Conservation (phyloP, 257 asterid species). For the Orobanche coerulescens region DNA sequence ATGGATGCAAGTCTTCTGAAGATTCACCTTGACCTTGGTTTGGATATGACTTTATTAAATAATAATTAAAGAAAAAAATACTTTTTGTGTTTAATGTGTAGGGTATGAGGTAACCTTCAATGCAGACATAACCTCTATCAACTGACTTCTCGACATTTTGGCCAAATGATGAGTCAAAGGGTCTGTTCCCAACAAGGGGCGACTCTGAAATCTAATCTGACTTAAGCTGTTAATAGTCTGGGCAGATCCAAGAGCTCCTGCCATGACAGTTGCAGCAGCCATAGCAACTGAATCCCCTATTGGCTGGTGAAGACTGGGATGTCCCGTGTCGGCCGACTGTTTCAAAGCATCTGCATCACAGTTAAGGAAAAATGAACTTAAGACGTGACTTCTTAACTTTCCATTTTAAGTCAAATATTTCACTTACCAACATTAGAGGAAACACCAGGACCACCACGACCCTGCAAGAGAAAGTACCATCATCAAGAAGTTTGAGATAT, state of each 20-base stretch:
- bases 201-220: conserved; percentile 42
- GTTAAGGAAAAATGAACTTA: neutral
- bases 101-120: conserved; percentile 46
- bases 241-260: conserved; percentile 76
- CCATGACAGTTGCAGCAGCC: conserved; percentile 85
- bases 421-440: conserved; percentile 53
- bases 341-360: conserved; percentile 47
- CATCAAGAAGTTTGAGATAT: conserved; percentile 8
- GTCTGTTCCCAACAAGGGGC: conserved; percentile 49
- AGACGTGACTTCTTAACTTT: conserved; percentile 9
- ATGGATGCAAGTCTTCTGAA: no score
- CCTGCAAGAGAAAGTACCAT: conserved; percentile 48
- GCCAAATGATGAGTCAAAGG: conserved; percentile 77
- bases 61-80: neutral
- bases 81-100: neutral
- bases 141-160: conserved; percentile 74
- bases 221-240: conserved; percentile 39
- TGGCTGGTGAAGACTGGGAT: conserved; percentile 58
- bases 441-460: conserved; percentile 83
- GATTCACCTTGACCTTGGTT: neutral
- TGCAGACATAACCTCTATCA: conserved; percentile 59
- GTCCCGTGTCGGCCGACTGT: conserved; percentile 46
- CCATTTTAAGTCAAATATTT: conserved; percentile 8
- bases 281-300: conserved; percentile 70
- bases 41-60: neutral